Evolutionary conservation across 2,329 filamentous ascomycete species (phyloP).

Genomic region (Nannizzia gypsea): DNA sequence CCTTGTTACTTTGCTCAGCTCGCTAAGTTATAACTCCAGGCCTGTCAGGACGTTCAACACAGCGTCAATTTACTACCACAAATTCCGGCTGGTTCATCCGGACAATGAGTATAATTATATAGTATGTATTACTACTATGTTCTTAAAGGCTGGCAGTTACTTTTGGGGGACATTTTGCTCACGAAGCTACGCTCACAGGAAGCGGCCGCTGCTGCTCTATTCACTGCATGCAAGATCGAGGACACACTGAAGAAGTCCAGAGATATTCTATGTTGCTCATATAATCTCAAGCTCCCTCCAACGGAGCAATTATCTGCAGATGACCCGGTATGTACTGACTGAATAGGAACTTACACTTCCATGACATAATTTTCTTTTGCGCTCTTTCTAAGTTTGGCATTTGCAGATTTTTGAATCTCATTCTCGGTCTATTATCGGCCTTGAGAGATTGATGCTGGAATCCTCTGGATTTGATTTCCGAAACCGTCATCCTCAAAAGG

Average conservation of each 20-base stretch:
- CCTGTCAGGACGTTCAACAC: slow-evolving; percentile 88
- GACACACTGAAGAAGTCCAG: slow-evolving; percentile 94
- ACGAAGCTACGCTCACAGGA: slow-evolving; percentile 42
- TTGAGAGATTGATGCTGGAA: slow-evolving; percentile 88
- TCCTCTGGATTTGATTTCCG: slow-evolving; percentile 89
- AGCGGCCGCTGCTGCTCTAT: slow-evolving; percentile 74
- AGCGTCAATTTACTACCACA: slow-evolving; percentile 85
- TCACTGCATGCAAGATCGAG: slow-evolving; percentile 93
- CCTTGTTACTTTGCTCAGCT: background rate
- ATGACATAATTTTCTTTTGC: background rate
- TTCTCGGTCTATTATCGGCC: slow-evolving; percentile 70
- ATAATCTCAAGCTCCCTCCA: slow-evolving; percentile 64
- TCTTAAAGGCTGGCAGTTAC: background rate
- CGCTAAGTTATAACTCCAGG: slow-evolving; percentile 33
- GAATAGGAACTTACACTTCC: background rate
- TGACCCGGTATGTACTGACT: slow-evolving; percentile 52
- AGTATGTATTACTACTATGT: slow-evolving; percentile 22
- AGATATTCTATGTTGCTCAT: slow-evolving; percentile 81
- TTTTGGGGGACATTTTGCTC: slow-evolving; percentile 9
- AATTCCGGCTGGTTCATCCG: slow-evolving; percentile 76
- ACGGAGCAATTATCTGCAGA: slow-evolving; percentile 62
- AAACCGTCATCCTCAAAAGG: slow-evolving; percentile 73
- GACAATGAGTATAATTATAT: slow-evolving; percentile 72
- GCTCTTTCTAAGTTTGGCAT: background rate
- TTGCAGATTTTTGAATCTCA: slow-evolving; percentile 65